Base-by-base conservation (phyloP, 345 rosid species). In the Hibiscus syriacus region DNA sequence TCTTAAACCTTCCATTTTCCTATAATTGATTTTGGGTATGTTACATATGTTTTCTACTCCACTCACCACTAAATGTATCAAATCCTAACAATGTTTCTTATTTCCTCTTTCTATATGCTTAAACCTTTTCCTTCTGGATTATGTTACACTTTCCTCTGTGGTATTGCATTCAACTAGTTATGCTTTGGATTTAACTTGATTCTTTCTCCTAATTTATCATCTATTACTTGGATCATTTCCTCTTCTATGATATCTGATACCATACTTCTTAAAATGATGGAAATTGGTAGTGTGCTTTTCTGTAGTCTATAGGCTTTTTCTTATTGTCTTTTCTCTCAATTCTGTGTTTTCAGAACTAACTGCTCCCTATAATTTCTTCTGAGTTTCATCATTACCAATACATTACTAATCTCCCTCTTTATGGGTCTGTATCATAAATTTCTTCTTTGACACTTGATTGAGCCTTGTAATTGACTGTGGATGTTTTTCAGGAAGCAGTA, bases 1-100 rank as follows among this genome's bases (percentile, higher is more conserved):
- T 79, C 53, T 55, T 69, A 36, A 16, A 55, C 49, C 2, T 39
- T 41, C 29, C 66, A 22, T 22, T 61, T 32, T 61, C 30, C 49
- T 61, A 39, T 61, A 39, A n/a, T 55, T 22, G 36, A 39, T 23
- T 25, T 38, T 55, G 23, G 17, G 36, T 30, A 11, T 66, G 55
- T 64, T 26, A 13, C 34, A 25, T 68, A 23, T 67, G 12, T 55
- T 22, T 27, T 36, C 19, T 45, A 25, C 2, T 60, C 22, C 64
- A 38, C 60, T 63, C 23, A 63, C 34, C 23, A 9, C 36, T 64
- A 45, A n/a, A n/a, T n/a, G n/a, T 61, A 55, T 68, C 48, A 25
- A 57, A 61, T 48, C 25, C 34, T 13, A 41, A 7, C 43, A 43
- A 4, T 25, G 53, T 7, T 62, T 22, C 53, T 22, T 63, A 14